phyloP scores from a whole-genome alignment of 805 yeast species.

The Pichia pseudocactophila region DNA sequence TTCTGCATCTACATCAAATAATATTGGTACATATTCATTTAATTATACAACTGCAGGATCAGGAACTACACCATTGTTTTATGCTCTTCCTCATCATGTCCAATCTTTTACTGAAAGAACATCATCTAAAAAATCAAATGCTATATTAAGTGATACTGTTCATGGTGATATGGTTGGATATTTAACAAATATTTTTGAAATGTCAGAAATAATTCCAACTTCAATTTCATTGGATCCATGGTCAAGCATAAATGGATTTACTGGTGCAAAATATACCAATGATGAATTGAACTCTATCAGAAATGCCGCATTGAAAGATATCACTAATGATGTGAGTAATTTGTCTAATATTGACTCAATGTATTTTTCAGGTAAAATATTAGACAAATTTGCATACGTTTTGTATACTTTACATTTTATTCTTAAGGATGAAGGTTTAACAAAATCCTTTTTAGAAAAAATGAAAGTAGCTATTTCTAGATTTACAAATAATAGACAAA shows the following conservation, averaged over 20 bases:
- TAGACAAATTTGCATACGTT: constrained; percentile 51
- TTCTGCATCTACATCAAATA: constrained; percentile 32
- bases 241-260: constrained; percentile 36
- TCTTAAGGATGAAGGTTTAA: constrained; percentile 33
- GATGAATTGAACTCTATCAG: constrained; percentile 32
- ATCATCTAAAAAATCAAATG: constrained; percentile 24
- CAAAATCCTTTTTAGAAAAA: constrained; percentile 40
- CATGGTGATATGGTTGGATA: constrained; percentile 42
- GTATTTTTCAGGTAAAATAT: constrained; percentile 44
- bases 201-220: constrained; percentile 36
- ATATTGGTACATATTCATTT: constrained; percentile 34
- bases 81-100: constrained; percentile 46
- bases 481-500: constrained; percentile 34
- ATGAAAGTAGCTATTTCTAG: constrained; percentile 37
- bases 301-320: constrained; percentile 31
- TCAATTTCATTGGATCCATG: constrained; percentile 45
- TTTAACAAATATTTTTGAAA: constrained; percentile 31
- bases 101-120: constrained; percentile 28
- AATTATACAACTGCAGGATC: constrained; percentile 38
- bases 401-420: constrained; percentile 43
- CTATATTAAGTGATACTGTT: constrained; percentile 39
- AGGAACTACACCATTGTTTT: constrained; percentile 33
- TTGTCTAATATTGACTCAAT: constrained; percentile 32
- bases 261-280: constrained; percentile 28
- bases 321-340: constrained; percentile 38